These are phyloP conservation scores for Emergomyces orientalis DNA, from an alignment of 2,329 filamentous ascomycete species.

Conservation along the genomic window DNA sequence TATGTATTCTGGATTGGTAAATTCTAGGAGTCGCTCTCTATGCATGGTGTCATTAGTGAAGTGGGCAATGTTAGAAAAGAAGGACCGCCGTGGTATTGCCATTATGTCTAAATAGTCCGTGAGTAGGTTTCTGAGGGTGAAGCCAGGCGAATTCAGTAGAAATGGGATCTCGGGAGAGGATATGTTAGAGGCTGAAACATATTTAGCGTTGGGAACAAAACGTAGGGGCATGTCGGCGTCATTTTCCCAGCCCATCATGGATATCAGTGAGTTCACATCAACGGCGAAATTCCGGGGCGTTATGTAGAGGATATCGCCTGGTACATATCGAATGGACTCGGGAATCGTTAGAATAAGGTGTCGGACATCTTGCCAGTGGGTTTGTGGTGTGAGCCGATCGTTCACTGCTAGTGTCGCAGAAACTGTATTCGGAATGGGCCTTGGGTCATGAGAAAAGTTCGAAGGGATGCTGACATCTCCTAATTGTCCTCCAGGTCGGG, in stretches of 20 bases:
- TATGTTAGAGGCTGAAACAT: slow-evolving; percentile 18
- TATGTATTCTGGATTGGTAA: slow-evolving; percentile 66
- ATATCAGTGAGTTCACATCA: slow-evolving; percentile 71
- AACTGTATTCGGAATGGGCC: slow-evolving; percentile 51
- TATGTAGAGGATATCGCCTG: slow-evolving; percentile 72
- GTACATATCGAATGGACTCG: slow-evolving; percentile 43
- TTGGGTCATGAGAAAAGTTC: slow-evolving; percentile 28
- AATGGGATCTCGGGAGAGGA: slow-evolving; percentile 28
- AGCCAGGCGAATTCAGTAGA: slow-evolving; percentile 26
- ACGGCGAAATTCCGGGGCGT: slow-evolving; percentile 77
- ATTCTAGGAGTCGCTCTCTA: slow-evolving; percentile 71
- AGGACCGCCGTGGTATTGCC: slow-evolving; percentile 76
- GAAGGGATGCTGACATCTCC: slow-evolving; percentile 7
- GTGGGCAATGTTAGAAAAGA: slow-evolving; percentile 69
- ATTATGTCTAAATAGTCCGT: slow-evolving; percentile 81
- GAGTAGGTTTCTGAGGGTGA: slow-evolving; percentile 66
- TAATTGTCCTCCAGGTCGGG: neutral
- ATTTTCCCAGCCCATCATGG: slow-evolving; percentile 66
- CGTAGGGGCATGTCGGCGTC: slow-evolving; percentile 62
- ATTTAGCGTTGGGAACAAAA: slow-evolving; percentile 32
- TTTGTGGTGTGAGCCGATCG: slow-evolving; percentile 59
- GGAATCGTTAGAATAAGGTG: slow-evolving; percentile 54
- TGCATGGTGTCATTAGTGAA: slow-evolving; percentile 66
- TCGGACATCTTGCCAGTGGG: slow-evolving; percentile 92
- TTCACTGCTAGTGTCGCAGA: slow-evolving; percentile 56